phyloP scores from a whole-genome alignment of 2,329 filamentous ascomycete genomes.

The Niveomyces coronatus region DNA sequence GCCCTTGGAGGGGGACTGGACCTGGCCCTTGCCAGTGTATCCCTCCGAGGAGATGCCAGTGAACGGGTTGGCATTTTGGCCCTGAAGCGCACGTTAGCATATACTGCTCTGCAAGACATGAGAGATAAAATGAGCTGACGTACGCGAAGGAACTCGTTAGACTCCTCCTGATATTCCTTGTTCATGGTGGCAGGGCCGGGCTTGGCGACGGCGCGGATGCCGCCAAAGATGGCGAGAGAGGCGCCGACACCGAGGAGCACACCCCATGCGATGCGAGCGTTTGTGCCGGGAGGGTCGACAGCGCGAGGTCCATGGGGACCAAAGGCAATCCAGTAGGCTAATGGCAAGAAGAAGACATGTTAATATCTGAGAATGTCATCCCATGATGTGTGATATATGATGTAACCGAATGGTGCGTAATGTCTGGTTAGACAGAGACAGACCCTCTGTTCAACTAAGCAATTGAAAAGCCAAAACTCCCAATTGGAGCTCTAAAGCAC shows the following conservation, averaged over 20 bases:
- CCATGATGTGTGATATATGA: no score
- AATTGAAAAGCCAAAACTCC: no score
- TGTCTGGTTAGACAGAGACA: no score
- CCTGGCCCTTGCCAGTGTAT: conserved; percentile 67
- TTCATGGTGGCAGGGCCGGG: conserved; percentile 77
- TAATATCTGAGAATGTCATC: no score
- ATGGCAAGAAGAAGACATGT: no score
- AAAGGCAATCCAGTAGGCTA: conserved; percentile 99
- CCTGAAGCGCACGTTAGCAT: conserved; percentile 35
- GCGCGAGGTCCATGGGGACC: conserved; percentile 91
- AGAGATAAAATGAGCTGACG: conserved; percentile 20
- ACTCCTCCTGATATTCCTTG: conserved; percentile 92
- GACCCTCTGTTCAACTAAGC: no score
- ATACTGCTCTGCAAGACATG: background rate
- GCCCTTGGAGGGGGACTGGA: conserved; percentile 57
- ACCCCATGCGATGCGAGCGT: conserved; percentile 66
- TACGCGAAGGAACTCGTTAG: conserved; percentile 91
- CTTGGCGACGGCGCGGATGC: conserved; percentile 61
- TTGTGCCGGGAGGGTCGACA: conserved; percentile 71
- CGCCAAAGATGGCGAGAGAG: conserved; percentile 61
- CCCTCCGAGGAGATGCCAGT: conserved; percentile 71
- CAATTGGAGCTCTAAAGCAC: no score
- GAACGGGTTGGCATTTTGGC: conserved; percentile 77
- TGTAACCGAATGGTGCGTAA: no score
- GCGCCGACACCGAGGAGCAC: conserved; percentile 56